Percentiles rank a stretch among this genome's conserved stretches.
These are phyloP conservation scores for Geosmithia morbida DNA, from an alignment of 2,329 filamentous ascomycete species.

Conservation along the genomic window DNA sequence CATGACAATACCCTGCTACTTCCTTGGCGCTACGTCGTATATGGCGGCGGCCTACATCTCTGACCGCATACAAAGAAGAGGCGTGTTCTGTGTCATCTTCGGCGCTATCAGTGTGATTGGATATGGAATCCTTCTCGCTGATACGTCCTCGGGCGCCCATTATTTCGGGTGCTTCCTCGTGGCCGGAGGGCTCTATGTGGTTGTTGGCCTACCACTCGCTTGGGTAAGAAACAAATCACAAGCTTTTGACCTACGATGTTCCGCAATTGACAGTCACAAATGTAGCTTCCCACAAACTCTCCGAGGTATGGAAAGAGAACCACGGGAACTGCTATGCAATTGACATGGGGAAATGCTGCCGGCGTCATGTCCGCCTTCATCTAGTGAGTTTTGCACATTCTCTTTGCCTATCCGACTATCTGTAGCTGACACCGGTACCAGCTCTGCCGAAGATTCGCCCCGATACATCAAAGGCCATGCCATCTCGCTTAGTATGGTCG, in stretches of 20 bases:
- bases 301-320: constrained; percentile 66
- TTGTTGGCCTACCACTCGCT: constrained; percentile 38
- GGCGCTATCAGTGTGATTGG: constrained; percentile 49
- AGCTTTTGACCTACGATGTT: too few species aligned
- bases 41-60: constrained; percentile 51
- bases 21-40: constrained; percentile 55
- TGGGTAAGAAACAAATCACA: constrained; percentile 18
- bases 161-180: constrained; percentile 66
- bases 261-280: constrained; percentile 5
- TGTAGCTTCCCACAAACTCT: constrained; percentile 44
- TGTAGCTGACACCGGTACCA: not conserved
- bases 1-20: constrained; percentile 66
- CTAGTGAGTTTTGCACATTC: constrained; percentile 8
- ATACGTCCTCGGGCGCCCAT: constrained; percentile 44
- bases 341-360: constrained; percentile 54
- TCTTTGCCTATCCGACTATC: not conserved
- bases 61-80: constrained; percentile 52
- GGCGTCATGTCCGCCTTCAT: constrained; percentile 65
- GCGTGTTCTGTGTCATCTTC: constrained; percentile 48
- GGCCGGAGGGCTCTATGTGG: constrained; percentile 54
- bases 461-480: constrained; percentile 47
- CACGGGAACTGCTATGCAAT: constrained; percentile 55
- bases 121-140: constrained; percentile 52
- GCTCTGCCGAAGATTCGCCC: constrained; percentile 27
- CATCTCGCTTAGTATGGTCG: constrained; percentile 43